Evolutionary conservation across 345 rosid genomes (phyloP).

Genomic region (Gossypium rotundifolium): DNA sequence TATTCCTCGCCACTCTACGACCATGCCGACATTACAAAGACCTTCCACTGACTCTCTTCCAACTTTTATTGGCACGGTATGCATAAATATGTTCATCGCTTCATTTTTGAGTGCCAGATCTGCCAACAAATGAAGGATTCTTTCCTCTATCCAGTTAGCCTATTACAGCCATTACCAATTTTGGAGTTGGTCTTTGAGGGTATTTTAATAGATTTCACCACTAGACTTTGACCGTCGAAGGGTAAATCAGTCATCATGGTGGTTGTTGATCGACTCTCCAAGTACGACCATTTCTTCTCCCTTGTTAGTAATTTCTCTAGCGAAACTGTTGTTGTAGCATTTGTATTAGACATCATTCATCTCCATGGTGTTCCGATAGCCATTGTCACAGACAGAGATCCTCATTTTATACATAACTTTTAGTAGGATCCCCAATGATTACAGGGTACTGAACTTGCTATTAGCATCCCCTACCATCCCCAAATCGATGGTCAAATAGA

Average conservation of each 20-base stretch:
- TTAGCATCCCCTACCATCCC: background rate
- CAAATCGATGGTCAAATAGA: too few species aligned
- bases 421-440: background rate
- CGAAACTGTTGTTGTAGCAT: background rate
- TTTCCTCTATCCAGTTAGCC: background rate
- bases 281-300: too few species aligned
- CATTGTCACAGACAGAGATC: background rate
- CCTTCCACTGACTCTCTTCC: background rate
- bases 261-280: background rate
- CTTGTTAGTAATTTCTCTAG: too few species aligned
- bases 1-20: background rate
- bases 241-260: too few species aligned
- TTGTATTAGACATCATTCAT: too few species aligned
- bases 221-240: too few species aligned
- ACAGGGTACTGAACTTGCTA: background rate
- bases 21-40: too few species aligned
- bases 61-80: background rate
- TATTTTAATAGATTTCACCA: background rate
- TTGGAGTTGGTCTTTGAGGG: background rate
- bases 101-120: too few species aligned
- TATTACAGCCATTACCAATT: background rate
- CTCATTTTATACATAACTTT: too few species aligned
- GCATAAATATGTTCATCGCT: background rate
- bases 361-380: background rate
- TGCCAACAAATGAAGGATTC: background rate